Percentiles rank a stretch among this genome's conserved stretches.
These are phyloP conservation scores for Aegilops umbellulata DNA, from an alignment of 176 grass and related monocot genomes.

Conservation along the genomic window DNA sequence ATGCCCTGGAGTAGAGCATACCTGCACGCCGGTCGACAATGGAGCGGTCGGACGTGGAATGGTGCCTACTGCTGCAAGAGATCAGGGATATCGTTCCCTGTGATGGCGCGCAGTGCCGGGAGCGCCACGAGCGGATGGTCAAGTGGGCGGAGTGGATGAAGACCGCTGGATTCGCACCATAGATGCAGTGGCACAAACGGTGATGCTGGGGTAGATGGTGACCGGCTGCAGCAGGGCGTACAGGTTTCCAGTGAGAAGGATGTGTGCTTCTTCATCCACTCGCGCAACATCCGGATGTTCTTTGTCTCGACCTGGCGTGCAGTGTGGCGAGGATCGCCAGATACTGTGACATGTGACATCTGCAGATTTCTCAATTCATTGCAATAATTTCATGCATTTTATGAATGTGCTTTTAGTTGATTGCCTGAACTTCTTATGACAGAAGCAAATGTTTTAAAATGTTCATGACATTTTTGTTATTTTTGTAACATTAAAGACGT, in stretches of 20 bases:
- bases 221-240: slow-evolving; percentile 11
- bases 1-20: not conserved
- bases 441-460: no score
- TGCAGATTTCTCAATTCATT: no score
- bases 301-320: slow-evolving; percentile 46
- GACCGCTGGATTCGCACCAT: not conserved
- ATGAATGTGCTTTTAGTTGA: no score
- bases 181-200: slow-evolving; percentile 2
- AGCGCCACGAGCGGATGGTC: slow-evolving; percentile 53
- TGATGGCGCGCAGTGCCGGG: slow-evolving; percentile 35
- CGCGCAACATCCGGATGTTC: slow-evolving; percentile 37
- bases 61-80: slow-evolving; percentile 37
- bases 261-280: slow-evolving; percentile 38
- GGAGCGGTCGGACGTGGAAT: slow-evolving; percentile 39
- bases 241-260: not conserved
- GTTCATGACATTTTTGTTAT: no score
- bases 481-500: no score
- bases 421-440: no score
- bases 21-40: not conserved
- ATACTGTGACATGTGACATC: not conserved
- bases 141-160: slow-evolving; percentile 39
- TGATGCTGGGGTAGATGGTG: slow-evolving; percentile 17
- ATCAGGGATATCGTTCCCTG: slow-evolving; percentile 56
- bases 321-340: not conserved
- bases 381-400: no score